These are phyloP conservation scores for Daedaleopsis sinensis DNA, from an alignment of 768 basidiomycete genomes.

Conservation along the genomic window DNA sequence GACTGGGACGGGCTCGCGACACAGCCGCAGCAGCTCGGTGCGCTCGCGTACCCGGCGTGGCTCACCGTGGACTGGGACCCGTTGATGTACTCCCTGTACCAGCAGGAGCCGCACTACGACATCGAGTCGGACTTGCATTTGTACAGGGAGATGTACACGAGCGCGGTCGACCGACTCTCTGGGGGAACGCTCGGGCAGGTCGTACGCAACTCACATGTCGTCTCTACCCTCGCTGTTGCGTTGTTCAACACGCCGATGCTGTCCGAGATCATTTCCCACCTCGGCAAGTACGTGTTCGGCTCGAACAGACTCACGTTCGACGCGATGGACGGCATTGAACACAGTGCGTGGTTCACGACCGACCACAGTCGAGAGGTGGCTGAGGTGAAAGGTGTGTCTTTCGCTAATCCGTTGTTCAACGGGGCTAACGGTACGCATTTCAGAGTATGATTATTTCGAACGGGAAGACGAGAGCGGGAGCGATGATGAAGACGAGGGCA, in stretches of 20 bases:
- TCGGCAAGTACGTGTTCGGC: conserved; percentile 9
- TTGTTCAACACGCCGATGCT: background rate
- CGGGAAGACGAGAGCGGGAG: too few species aligned
- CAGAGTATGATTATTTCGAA: too few species aligned
- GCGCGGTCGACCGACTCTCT: background rate
- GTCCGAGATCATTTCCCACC: background rate
- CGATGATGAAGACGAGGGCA: too few species aligned
- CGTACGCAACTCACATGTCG: conserved; percentile 11
- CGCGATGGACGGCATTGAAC: background rate
- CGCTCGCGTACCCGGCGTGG: background rate
- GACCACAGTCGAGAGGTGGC: too few species aligned
- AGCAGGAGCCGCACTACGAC: background rate
- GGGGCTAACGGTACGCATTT: too few species aligned
- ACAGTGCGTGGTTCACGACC: conserved; percentile 1
- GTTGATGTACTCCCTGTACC: background rate
- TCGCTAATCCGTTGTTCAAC: too few species aligned
- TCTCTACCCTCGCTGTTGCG: background rate
- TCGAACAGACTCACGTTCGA: background rate
- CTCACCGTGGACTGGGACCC: conserved; percentile 10
- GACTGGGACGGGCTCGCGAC: conserved; percentile 8
- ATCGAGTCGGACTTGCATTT: background rate
- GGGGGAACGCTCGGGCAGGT: background rate
- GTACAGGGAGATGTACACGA: conserved; percentile 7
- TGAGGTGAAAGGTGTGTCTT: too few species aligned
- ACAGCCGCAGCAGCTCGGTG: background rate